These are phyloP conservation scores for Leccinum angustisporum DNA, from an alignment of 1,284 basidiomycete genomes.

Conservation along the genomic window DNA sequence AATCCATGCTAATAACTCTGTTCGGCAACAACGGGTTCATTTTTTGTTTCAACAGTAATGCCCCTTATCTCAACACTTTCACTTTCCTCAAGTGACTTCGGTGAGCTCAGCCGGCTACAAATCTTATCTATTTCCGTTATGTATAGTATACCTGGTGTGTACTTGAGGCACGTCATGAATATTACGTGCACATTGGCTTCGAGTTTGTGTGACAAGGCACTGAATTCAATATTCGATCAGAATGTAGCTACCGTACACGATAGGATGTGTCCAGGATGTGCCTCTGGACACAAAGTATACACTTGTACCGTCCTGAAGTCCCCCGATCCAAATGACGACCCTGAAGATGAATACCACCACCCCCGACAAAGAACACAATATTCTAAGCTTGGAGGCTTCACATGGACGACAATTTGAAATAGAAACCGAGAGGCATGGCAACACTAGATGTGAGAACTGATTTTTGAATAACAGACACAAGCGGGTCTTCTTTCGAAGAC, in stretches of 20 bases:
- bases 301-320: background rate
- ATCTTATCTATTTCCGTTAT: too few relatives aligned
- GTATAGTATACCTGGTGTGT: too few relatives aligned
- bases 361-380: conserved; percentile 7
- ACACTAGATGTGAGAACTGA: conserved; percentile 6
- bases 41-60: too few relatives aligned
- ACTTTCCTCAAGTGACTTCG: too few relatives aligned
- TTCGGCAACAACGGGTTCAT: too few relatives aligned
- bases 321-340: conserved; percentile 4
- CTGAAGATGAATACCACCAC: conserved; percentile 2
- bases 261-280: background rate
- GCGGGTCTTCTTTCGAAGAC: background rate
- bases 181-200: too few relatives aligned
- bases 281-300: conserved; percentile 1
- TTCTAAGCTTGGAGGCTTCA: conserved; percentile 4
- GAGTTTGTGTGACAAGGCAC: too few relatives aligned
- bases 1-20: too few relatives aligned
- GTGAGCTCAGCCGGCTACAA: too few relatives aligned
- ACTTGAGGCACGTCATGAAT: too few relatives aligned
- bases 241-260: background rate
- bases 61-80: too few relatives aligned
- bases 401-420: conserved; percentile 9
- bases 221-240: too few relatives aligned
- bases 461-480: background rate
- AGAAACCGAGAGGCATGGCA: conserved; percentile 2